phyloP scores from a whole-genome alignment of 2,329 filamentous ascomycete genomes.

The Claviceps spartinae region DNA sequence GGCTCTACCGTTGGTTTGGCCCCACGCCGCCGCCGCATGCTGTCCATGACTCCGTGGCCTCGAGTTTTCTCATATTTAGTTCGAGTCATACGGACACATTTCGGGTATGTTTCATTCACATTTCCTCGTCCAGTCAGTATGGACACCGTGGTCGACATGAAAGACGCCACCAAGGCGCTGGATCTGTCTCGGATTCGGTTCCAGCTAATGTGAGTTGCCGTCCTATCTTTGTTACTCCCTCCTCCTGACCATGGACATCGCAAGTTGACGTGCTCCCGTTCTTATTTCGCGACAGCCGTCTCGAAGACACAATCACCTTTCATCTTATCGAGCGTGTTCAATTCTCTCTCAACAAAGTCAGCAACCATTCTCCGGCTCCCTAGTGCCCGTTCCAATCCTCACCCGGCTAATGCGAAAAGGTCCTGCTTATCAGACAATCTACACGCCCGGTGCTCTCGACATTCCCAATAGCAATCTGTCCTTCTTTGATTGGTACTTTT shows the following conservation, averaged over 20 bases:
- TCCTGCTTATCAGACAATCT: constrained; percentile 49
- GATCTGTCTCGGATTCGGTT: constrained; percentile 87
- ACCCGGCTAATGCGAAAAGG: background rate
- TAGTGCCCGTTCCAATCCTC: background rate
- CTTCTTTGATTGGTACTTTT: constrained; percentile 89
- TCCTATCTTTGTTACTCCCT: background rate
- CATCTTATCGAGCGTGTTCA: constrained; percentile 96
- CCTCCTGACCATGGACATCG: background rate
- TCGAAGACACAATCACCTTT: constrained; percentile 96
- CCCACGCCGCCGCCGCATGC: too few relatives aligned
- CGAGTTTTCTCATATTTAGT: too few relatives aligned
- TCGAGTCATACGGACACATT: too few relatives aligned
- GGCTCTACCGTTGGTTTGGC: too few relatives aligned
- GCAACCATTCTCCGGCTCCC: constrained; percentile 3
- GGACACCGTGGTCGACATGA: constrained; percentile 84
- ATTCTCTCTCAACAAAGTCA: constrained; percentile 66
- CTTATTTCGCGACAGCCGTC: constrained; percentile 46
- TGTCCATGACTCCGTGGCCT: too few relatives aligned
- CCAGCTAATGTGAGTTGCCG: constrained; percentile 62
- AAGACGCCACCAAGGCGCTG: constrained; percentile 70
- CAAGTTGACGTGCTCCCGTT: background rate
- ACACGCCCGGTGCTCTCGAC: constrained; percentile 62
- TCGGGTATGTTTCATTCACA: background rate
- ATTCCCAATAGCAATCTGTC: constrained; percentile 62
- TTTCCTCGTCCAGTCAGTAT: constrained; percentile 34